phyloP scores from a whole-genome alignment of 2,329 filamentous ascomycete genomes.

The Fusarium sp. region DNA sequence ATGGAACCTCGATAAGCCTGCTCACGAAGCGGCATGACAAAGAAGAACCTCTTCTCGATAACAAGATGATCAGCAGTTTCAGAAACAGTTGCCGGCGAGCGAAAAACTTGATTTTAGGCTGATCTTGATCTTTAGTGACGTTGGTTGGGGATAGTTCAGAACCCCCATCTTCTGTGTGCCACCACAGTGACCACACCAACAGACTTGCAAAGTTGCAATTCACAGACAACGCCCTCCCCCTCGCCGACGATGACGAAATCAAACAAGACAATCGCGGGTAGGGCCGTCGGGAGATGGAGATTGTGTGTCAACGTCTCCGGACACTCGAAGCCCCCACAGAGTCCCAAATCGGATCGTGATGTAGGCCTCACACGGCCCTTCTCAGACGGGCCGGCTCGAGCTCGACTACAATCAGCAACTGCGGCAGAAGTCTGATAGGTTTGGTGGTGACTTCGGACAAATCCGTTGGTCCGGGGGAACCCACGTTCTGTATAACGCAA shows the following conservation, averaged over 20 bases:
- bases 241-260: not conserved
- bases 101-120: slow-evolving; percentile 21
- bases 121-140: not conserved
- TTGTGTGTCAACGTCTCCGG: not conserved
- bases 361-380: not conserved
- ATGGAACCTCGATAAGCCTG: not conserved
- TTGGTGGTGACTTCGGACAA: not conserved
- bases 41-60: not conserved
- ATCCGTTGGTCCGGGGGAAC: not conserved
- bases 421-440: not conserved
- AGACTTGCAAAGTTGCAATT: not conserved
- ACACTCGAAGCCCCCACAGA: not conserved
- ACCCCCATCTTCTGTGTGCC: not conserved
- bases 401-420: not conserved
- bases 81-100: not conserved
- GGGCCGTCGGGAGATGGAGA: not conserved
- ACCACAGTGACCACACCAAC: not conserved
- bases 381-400: not conserved
- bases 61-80: slow-evolving; percentile 1
- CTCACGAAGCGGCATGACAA: not conserved
- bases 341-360: not conserved
- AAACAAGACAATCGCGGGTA: not conserved
- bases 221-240: not conserved
- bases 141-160: not conserved
- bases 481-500: not conserved